phyloP scores from a whole-genome alignment of 352 stramenopile genomes.

The Pythium aphanidermatum region DNA sequence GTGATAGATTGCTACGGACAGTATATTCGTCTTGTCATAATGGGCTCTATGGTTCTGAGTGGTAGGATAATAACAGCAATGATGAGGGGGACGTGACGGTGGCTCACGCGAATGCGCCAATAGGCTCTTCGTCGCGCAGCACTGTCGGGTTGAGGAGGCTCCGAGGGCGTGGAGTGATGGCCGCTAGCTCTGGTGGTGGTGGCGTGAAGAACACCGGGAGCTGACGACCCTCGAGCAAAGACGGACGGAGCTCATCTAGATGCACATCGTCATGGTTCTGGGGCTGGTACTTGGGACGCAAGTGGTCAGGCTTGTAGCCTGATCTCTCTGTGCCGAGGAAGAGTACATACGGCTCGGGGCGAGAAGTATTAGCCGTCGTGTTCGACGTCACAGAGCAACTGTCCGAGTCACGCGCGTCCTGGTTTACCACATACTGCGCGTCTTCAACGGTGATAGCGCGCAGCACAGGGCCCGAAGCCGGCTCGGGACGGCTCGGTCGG shows the following conservation, averaged over 20 bases:
- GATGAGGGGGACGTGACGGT: no score
- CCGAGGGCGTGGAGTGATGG: slow-evolving; percentile 31
- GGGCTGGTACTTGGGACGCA: slow-evolving; percentile 33
- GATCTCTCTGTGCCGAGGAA: slow-evolving; percentile 58
- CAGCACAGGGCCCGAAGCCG: slow-evolving; percentile 31
- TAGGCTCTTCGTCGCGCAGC: slow-evolving; percentile 2
- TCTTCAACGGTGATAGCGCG: slow-evolving; percentile 26
- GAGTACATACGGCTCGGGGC: slow-evolving; percentile 42
- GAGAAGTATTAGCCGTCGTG: slow-evolving; percentile 34
- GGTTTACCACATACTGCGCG: slow-evolving; percentile 12
- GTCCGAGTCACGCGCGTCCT: slow-evolving; percentile 21
- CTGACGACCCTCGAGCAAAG: slow-evolving; percentile 35
- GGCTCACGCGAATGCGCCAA: slow-evolving; percentile 9
- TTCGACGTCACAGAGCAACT: slow-evolving; percentile 30
- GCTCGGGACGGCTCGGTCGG: no score
- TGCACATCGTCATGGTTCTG: slow-evolving; percentile 29
- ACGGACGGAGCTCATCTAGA: slow-evolving; percentile 45
- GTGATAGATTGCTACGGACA: no score
- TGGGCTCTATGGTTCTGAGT: no score
- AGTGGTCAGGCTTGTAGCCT: slow-evolving; percentile 34
- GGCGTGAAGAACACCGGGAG: slow-evolving; percentile 68
- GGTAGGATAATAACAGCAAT: no score
- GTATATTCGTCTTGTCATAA: no score
- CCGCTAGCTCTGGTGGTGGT: slow-evolving; percentile 16
- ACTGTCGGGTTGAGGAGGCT: slow-evolving; percentile 23